Evolutionary conservation across 2,329 filamentous ascomycete species (phyloP).

Genomic region (Monosporascus sp.): DNA sequence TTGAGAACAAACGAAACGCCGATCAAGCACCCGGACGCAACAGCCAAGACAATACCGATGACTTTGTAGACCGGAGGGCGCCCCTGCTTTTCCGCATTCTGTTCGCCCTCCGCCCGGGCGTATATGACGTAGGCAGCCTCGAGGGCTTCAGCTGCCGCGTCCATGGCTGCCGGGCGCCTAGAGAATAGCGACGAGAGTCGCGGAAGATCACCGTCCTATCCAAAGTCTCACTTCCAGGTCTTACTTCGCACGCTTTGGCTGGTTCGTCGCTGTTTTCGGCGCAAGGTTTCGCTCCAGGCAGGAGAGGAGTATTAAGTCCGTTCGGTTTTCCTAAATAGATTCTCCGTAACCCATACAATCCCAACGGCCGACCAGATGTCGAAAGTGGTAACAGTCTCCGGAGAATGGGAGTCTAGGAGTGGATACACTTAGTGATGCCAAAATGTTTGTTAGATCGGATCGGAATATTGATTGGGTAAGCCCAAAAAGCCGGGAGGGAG

Average conservation of each 20-base stretch:
- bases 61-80: conserved; percentile 66
- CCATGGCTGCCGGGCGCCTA: conserved; percentile 24
- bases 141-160: conserved; percentile 30
- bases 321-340: too few species aligned
- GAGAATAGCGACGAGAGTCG: conserved; percentile 9
- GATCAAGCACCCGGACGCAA: conserved; percentile 87
- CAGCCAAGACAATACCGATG: conserved; percentile 78
- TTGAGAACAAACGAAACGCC: conserved; percentile 93
- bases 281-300: not conserved
- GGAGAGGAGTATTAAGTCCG: not conserved
- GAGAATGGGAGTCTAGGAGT: too few species aligned
- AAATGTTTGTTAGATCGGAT: too few species aligned
- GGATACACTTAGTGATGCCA: too few species aligned
- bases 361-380: too few species aligned
- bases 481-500: not conserved
- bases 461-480: too few species aligned
- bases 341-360: too few species aligned
- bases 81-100: conserved; percentile 15
- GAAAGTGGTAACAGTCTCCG: too few species aligned
- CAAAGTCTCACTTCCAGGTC: not conserved
- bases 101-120: conserved; percentile 34
- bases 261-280: not conserved
- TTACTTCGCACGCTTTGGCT: not conserved
- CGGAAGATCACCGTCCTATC: not conserved
- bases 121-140: conserved; percentile 31